Conservation (phyloP, 768 basidiomycete genomes). For the Naganishia randhawae region DNA sequence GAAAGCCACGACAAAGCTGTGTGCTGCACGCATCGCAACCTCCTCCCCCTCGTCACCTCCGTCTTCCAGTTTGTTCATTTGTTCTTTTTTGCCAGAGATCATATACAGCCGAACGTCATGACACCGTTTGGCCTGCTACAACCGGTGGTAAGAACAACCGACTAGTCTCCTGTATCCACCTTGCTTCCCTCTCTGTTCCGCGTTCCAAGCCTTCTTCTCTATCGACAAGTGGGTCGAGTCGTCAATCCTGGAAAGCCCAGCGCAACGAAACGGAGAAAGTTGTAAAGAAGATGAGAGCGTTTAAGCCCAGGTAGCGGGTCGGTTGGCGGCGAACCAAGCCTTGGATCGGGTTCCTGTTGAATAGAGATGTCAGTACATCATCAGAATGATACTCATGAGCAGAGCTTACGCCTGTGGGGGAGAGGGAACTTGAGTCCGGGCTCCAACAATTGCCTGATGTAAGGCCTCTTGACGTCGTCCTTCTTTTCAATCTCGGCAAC, state of each 20-base stretch:
- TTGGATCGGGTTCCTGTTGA: slow-evolving; percentile 43
- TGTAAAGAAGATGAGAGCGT: slow-evolving; percentile 22
- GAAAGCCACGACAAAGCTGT: background rate
- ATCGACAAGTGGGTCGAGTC: slow-evolving; percentile 17
- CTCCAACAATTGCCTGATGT: slow-evolving; percentile 91
- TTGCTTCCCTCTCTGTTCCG: background rate
- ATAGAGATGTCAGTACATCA: background rate
- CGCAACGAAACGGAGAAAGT: background rate
- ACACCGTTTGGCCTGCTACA: slow-evolving; percentile 20
- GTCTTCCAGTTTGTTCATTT: slow-evolving; percentile 15
- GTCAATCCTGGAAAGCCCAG: slow-evolving; percentile 2
- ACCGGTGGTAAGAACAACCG: slow-evolving; percentile 24
- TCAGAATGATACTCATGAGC: background rate
- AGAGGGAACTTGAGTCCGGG: slow-evolving; percentile 96
- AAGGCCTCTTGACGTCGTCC: slow-evolving; percentile 86
- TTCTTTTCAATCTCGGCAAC: slow-evolving; percentile 92
- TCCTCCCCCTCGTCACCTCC: background rate
- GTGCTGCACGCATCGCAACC: background rate
- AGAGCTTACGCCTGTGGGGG: slow-evolving; percentile 59
- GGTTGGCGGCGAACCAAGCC: slow-evolving; percentile 51
- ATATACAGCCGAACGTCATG: slow-evolving; percentile 23
- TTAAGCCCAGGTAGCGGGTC: slow-evolving; percentile 48
- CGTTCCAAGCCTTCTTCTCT: background rate
- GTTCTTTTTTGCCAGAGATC: slow-evolving; percentile 22
- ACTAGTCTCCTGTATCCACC: slow-evolving; percentile 1